Base-by-base conservation (phyloP, 768 basidiomycete species). In the Boletus sensibilis region DNA sequence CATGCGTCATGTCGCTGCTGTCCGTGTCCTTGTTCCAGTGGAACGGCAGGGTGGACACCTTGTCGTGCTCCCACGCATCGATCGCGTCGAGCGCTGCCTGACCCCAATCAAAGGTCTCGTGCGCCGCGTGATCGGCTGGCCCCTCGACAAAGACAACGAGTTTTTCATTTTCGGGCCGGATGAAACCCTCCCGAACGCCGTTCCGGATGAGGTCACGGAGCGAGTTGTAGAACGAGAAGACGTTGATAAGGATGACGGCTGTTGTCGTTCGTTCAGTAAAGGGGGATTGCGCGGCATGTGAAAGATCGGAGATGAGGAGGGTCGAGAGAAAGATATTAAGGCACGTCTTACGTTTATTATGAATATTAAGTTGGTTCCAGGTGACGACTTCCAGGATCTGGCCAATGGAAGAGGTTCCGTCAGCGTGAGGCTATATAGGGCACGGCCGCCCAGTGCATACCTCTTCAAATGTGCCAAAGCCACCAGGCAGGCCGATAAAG, bases 381-480 rank as follows among this genome's bases (percentile, higher is more conserved):
- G 95, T 97, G 14, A 87, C 82, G 59, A 92, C 94, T 72, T 98
- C 96, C 29, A 97, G 72, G n/a, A 92, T 74, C 89, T 92, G 60
- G 5, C 9, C 46, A 57, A 45, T 53, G 9, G 12, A 29, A 49
- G 12, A 27, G 13, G 38, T 45, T 42, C 40, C 33, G 55, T 64
- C 38, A 61, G 39, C 8, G 37, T 21, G 54, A 51, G 31, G 44
- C 34, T 20, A n/a, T 12, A 27, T 27, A 38, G n/a, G 12, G 10
- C 13, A 45, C 9, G 20, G 14, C 25, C 11, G 34, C 35, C 2
- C 18, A n/a, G 21, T 33, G 14, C 53, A 6, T 56, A 72, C 90
- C 81, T 98, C 96, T 74, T 99, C 97, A 60, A 93, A 92, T 0
- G 95, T 98, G 11, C 96, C 96, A 67, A 85, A 97, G 0, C 96